These are phyloP conservation scores for Agapanthus africanus DNA, from an alignment of 106 monocot species.

Conservation along the genomic window DNA sequence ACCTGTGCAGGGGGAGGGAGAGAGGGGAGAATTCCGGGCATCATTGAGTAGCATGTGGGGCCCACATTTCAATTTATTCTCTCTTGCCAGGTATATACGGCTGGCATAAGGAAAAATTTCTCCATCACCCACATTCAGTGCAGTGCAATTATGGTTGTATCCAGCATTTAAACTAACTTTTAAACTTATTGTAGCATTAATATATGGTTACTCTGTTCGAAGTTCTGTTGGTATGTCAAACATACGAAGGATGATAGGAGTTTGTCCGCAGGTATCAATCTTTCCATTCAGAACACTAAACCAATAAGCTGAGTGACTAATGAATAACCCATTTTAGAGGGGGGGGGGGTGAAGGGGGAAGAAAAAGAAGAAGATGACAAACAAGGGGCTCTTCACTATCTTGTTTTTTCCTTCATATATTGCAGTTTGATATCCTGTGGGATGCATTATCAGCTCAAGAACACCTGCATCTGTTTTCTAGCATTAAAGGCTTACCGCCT, in stretches of 20 bases:
- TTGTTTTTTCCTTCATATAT: background rate
- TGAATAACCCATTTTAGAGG: too few relatives aligned
- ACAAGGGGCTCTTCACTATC: too few relatives aligned
- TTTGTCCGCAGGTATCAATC: conserved; percentile 80
- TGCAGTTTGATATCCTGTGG: conserved; percentile 94
- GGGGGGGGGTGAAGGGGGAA: too few relatives aligned
- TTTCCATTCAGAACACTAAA: background rate
- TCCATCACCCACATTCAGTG: background rate
- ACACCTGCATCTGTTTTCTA: conserved; percentile 78
- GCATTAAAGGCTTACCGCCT: conserved; percentile 76
- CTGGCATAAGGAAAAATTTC: too few relatives aligned
- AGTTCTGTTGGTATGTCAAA: conserved; percentile 82
- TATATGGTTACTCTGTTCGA: conserved; percentile 78
- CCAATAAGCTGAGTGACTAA: too few relatives aligned
- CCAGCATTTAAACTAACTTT: background rate
- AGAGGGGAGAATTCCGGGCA: too few relatives aligned
- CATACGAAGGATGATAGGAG: conserved; percentile 77
- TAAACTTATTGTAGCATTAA: conserved; percentile 45
- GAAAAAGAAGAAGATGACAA: too few relatives aligned
- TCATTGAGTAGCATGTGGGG: too few relatives aligned
- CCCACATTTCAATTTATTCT: too few relatives aligned
- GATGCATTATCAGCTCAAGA: conserved; percentile 79
- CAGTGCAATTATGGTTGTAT: background rate
- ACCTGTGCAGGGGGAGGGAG: too few relatives aligned
- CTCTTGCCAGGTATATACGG: too few relatives aligned